Conservation (phyloP, 192 early-diverging fungal species). For the Coemansia sp. region DNA sequence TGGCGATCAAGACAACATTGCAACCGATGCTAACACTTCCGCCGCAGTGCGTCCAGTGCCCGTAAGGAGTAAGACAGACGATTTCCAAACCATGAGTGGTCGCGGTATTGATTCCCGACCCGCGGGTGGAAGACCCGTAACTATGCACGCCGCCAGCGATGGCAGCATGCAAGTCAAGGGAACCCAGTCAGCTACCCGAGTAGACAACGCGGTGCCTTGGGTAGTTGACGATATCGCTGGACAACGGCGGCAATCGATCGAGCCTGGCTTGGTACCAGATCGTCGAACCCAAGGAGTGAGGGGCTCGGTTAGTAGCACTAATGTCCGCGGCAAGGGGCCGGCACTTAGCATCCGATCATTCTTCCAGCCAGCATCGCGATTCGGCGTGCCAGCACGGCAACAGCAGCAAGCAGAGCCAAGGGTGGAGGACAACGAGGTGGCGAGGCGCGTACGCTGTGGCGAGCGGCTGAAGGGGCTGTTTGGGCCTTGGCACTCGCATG, state of each 20-base stretch:
- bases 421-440: conserved; percentile 22
- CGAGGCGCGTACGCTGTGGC: conserved; percentile 35
- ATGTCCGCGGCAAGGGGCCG: neutral
- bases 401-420: neutral
- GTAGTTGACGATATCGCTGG: neutral
- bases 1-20: neutral
- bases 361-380: conserved; percentile 16
- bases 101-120: neutral
- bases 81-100: neutral
- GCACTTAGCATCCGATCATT: conserved; percentile 45
- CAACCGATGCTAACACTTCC: neutral
- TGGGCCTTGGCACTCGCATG: conserved; percentile 29
- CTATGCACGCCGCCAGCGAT: neutral
- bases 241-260: neutral
- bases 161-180: neutral
- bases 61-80: neutral
- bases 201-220: neutral
- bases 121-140: neutral
- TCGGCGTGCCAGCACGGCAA: conserved; percentile 3
- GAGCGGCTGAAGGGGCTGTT: conserved; percentile 43
- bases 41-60: neutral
- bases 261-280: neutral
- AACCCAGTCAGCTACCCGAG: neutral
- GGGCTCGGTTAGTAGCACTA: conserved; percentile 13
- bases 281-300: conserved; percentile 11